phyloP scores from a whole-genome alignment of 2,329 filamentous ascomycete species.

The Talaromyces sp. region DNA sequence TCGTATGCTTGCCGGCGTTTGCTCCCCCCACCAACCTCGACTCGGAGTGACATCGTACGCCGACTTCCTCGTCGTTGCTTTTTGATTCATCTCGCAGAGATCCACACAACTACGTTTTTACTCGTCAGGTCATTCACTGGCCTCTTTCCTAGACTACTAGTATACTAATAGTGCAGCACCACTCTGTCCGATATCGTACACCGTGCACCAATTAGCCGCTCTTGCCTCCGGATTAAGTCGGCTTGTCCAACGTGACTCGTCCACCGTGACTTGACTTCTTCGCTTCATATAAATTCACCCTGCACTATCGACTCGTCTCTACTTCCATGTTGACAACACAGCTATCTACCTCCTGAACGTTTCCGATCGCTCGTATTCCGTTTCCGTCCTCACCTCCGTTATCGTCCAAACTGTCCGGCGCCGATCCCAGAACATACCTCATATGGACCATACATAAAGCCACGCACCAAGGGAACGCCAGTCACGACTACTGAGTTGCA shows the following conservation, averaged over 20 bases:
- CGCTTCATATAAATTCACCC: background rate
- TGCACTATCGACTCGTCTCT: background rate
- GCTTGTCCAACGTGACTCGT: background rate
- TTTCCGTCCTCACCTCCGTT: background rate
- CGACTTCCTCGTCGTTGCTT: background rate
- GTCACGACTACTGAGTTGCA: background rate
- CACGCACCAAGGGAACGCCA: background rate
- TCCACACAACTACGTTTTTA: background rate
- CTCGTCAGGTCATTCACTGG: background rate
- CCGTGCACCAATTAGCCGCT: slow-evolving; percentile 4
- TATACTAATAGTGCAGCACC: background rate
- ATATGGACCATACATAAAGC: background rate
- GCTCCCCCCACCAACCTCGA: background rate
- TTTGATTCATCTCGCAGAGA: background rate
- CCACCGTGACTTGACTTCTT: background rate
- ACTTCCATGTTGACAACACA: background rate
- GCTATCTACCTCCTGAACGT: background rate
- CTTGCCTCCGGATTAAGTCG: slow-evolving; percentile 12
- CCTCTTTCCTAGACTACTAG: background rate
- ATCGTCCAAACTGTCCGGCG: background rate
- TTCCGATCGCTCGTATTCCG: background rate
- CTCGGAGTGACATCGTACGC: background rate
- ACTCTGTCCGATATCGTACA: background rate
- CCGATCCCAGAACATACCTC: background rate
- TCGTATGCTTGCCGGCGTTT: background rate